Percentiles rank a stretch among this genome's conserved stretches.
These are phyloP conservation scores for Deuterostichococcus epilithicus DNA, from an alignment of 139 green algal species.

Conservation along the genomic window DNA sequence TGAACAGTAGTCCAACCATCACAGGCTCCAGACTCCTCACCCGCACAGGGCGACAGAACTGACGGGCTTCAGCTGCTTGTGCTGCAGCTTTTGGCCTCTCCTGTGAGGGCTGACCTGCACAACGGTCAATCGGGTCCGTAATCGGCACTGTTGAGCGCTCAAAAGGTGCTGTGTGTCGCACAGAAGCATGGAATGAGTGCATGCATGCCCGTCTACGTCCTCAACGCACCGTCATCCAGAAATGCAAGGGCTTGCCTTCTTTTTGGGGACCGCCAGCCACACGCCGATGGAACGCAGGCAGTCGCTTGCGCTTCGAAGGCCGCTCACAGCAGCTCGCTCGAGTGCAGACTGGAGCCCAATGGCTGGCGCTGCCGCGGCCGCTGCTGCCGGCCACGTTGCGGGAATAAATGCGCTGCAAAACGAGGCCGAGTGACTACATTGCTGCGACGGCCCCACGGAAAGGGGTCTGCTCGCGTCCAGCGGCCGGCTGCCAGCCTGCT, in stretches of 20 bases:
- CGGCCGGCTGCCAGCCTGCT: neutral
- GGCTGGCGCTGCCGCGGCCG: neutral
- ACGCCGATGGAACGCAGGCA: neutral
- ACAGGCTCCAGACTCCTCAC: no score
- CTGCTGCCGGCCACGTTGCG: neutral
- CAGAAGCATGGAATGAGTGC: no score
- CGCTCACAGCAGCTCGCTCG: no score
- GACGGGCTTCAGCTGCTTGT: neutral
- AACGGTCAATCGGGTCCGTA: neutral
- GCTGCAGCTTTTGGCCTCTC: neutral
- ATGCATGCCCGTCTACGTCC: neutral
- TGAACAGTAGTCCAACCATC: no score
- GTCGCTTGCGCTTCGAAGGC: neutral
- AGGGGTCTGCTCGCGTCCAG: neutral
- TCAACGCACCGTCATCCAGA: neutral
- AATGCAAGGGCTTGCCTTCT: constrained; percentile 4
- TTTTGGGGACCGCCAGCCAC: constrained; percentile 27
- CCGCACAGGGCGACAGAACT: neutral
- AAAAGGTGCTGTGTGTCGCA: no score
- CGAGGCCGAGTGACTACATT: neutral
- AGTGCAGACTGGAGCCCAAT: no score
- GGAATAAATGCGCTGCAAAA: neutral
- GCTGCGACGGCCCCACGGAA: neutral
- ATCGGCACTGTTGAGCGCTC: no score
- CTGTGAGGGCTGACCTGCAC: neutral